Percentiles rank a stretch among this genome's conserved stretches.
Evolutionary conservation across 305 asterid genomes (phyloP).

Genomic region (Fraxinus velutina): DNA sequence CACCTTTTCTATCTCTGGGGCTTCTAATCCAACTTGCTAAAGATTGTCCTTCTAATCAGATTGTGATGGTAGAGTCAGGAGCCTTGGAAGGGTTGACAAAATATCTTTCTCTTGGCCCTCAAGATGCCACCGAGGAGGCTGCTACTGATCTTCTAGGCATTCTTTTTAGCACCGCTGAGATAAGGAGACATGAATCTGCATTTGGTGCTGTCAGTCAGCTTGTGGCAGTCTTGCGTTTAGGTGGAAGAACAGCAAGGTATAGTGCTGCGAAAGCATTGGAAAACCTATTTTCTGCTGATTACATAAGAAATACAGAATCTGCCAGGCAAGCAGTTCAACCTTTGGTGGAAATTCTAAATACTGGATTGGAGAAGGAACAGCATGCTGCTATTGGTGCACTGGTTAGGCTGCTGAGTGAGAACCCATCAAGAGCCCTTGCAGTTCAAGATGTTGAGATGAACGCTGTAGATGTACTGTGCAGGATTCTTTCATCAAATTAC

Average conservation of each 20-base stretch:
- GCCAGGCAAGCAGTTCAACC: slow-evolving; percentile 99
- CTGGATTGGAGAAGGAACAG: slow-evolving; percentile 98
- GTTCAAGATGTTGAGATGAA: slow-evolving; percentile 98
- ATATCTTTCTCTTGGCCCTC: slow-evolving; percentile 93
- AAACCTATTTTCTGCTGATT: slow-evolving; percentile 90
- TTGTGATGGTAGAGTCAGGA: slow-evolving; percentile 94
- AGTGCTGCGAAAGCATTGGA: slow-evolving; percentile 99
- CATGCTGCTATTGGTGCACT: slow-evolving; percentile 99
- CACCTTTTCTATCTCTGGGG: slow-evolving; percentile 91
- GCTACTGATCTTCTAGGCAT: slow-evolving; percentile 94
- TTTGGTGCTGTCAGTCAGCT: slow-evolving; percentile 96
- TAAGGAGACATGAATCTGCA: slow-evolving; percentile 94
- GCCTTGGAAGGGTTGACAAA: slow-evolving; percentile 94
- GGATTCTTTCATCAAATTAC: slow-evolving; percentile 75
- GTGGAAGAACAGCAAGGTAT: slow-evolving; percentile 96
- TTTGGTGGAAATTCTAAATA: slow-evolving; percentile 80
- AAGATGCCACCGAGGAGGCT: slow-evolving; percentile 97
- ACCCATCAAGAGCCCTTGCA: slow-evolving; percentile 89
- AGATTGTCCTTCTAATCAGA: slow-evolving; percentile 82
- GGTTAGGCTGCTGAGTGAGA: slow-evolving; percentile 81
- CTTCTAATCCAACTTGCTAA: slow-evolving; percentile 83
- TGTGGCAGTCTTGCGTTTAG: slow-evolving; percentile 91
- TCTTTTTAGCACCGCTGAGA: slow-evolving; percentile 92
- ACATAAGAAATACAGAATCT: slow-evolving; percentile 96
- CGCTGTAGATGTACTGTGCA: slow-evolving; percentile 88